Conservation (phyloP, 2,329 filamentous ascomycete genomes). For the Verticillium longisporum region DNA sequence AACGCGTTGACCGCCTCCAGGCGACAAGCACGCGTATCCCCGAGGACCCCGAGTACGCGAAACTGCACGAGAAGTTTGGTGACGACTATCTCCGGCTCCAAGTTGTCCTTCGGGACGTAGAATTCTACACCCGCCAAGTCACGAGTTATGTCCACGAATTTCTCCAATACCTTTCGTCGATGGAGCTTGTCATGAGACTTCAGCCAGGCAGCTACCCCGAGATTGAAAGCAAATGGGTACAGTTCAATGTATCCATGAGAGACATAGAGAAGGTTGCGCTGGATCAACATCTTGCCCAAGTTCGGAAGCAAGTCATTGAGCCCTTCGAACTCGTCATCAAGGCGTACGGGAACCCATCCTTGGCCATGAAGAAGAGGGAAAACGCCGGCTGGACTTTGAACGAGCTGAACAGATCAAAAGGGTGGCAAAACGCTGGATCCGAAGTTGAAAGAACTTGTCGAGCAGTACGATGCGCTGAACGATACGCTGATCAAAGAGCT, state of each 20-base stretch:
- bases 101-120: slow-evolving; percentile 88
- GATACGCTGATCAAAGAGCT: slow-evolving; percentile 90
- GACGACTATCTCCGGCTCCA: slow-evolving; percentile 90
- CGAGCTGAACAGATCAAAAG: slow-evolving; percentile 72
- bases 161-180: slow-evolving; percentile 70
- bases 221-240: slow-evolving; percentile 89
- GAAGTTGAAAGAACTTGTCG: slow-evolving; percentile 74
- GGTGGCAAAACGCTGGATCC: slow-evolving; percentile 81
- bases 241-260: slow-evolving; percentile 79
- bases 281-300: slow-evolving; percentile 67
- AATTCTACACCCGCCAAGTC: slow-evolving; percentile 80
- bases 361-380: slow-evolving; percentile 88
- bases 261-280: slow-evolving; percentile 80
- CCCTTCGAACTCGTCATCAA: slow-evolving; percentile 75
- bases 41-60: slow-evolving; percentile 76
- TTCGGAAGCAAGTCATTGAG: slow-evolving; percentile 77
- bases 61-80: slow-evolving; percentile 77
- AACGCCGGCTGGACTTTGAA: slow-evolving; percentile 85
- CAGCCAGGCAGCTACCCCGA: slow-evolving; percentile 71
- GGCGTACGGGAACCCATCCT: slow-evolving; percentile 74
- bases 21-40: slow-evolving; percentile 52
- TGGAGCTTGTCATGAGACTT: slow-evolving; percentile 73
- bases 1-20: slow-evolving; percentile 78
- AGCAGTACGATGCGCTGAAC: slow-evolving; percentile 87
- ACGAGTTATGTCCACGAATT: slow-evolving; percentile 76